Base-by-base conservation (phyloP, 495 filamentous ascomycete species). In the Podospora pseudoanserina region DNA sequence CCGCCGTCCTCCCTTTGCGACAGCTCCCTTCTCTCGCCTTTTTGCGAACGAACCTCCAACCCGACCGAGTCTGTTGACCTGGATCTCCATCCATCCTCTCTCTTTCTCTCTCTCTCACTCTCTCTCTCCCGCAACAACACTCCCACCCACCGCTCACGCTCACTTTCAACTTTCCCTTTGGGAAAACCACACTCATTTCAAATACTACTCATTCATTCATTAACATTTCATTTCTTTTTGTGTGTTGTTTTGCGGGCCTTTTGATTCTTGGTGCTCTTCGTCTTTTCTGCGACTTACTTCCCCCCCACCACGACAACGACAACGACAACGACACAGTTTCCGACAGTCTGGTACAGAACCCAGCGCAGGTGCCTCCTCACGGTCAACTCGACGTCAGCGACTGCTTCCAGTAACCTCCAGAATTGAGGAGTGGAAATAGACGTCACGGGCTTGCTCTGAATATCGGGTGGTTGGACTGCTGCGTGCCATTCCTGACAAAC, bases 191-290 rank as follows among this genome's bases (percentile, higher is more conserved):
- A 57, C 60, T 71, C 72, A 15, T 73, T 73, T 67, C 56, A 23
- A 23, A 23, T 23, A 44, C n/a, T 58, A 34, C 9, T 53, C 65
- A 44, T 32, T 27, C 5, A 55, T 58, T 44, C 55, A 39, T 39
- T 63, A n/a, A 23, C 23, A 23, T 23, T 23, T 23, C 23, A 23
- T 23, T 23, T 23, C 23, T 23, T 54, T 55, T 53, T 30, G 70
- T 49, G 5, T 69, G 72, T 72, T 69, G 68, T 70, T 70, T 67
- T 70, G 70, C 72, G 65, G 66, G 66, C 60, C 32, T 67, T 67
- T 69, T 65, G 26, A 39, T 68, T 73, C 65, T 64, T 63, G 53
- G 34, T 63, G 57, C 34, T 23, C 30, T 66, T 63, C 30, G 39
- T 49, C 13, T 49, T 13, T n/a, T 49, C 61, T 28, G 32, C 32